Base-by-base conservation (phyloP, 805 yeast genomes). In the Dipodascopsis uninucleata region DNA sequence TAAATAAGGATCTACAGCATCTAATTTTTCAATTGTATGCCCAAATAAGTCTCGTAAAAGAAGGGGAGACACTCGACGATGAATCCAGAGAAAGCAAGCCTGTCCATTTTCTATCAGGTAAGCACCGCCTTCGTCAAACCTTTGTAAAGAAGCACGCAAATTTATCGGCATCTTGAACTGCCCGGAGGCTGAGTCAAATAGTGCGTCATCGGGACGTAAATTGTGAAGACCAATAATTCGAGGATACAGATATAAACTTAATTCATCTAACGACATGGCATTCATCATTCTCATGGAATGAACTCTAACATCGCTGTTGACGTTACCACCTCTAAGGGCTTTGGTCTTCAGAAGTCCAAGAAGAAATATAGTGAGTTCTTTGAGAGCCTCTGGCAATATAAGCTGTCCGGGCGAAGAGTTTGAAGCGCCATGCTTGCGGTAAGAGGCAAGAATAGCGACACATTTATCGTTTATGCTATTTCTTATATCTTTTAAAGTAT, bases 11-110 rank as follows among this genome's bases (percentile, higher is more conserved):
- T 74, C 73, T 7, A 83, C 62, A 14, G 74, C 66, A 2, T 69
- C 66, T 12, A 77, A 57, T 1, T 33, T 43, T 3, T 43, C 43
- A 16, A 71, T 56, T 5, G 74, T 71, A 21, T 76, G 71, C 0
- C 90, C 95, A 58, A 90, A 80, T 44, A 93, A 64, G 62, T 89
- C 97, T 52, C 76, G 71, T 28, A 89, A 58, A 20, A 93, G 69
- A 46, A 78, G 63, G 7, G 82, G 78, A 54, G 82, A 79, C 0
- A 85, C 84, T 33, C 77, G 75, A 16, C 76, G 76, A 62, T 84
- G 86, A 32, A 89, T 68, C 79, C 85, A 82, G 28, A 89, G 67
- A 40, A 70, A 71, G 20, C 49, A 41, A 3, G 80, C 69, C 18
- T 68, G 69, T 16, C 95, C 90, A 57, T 85, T 78, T 68, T 84